Evolutionary conservation across 2,329 filamentous ascomycete genomes (phyloP).

Genomic region (Zasmidium cellare): DNA sequence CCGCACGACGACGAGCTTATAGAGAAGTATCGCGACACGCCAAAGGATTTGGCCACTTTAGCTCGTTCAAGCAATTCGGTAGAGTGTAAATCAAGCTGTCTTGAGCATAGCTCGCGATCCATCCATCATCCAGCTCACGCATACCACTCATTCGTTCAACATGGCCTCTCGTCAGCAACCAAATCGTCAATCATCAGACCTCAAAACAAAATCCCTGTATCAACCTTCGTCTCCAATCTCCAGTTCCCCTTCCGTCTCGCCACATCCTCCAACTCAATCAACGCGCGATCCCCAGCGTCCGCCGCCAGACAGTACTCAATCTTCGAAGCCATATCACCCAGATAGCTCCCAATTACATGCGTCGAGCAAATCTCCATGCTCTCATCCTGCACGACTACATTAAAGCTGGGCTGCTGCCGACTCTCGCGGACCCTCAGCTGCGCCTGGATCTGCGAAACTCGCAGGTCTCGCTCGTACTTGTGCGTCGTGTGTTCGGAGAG

Average conservation of each 20-base stretch:
- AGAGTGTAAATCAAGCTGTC: too few relatives aligned
- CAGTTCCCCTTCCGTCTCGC: conserved; percentile 12
- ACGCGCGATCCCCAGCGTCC: conserved; percentile 41
- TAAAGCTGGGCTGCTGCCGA: conserved; percentile 54
- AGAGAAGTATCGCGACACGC: too few relatives aligned
- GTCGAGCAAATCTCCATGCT: conserved; percentile 52
- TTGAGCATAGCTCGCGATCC: too few relatives aligned
- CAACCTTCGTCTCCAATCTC: conserved; percentile 4
- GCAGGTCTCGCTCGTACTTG: conserved; percentile 27
- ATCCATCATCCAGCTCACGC: too few relatives aligned
- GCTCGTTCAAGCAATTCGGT: too few relatives aligned
- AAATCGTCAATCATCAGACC: too few relatives aligned
- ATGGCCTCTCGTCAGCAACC: too few relatives aligned
- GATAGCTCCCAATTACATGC: conserved; percentile 59
- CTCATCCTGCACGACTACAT: conserved; percentile 56
- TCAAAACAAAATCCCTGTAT: conserved; percentile 7
- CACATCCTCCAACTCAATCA: conserved; percentile 25
- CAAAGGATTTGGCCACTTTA: too few relatives aligned
- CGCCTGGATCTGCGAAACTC: conserved; percentile 60
- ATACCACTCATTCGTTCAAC: too few relatives aligned
- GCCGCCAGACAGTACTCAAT: conserved; percentile 63
- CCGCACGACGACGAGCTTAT: too few relatives aligned
- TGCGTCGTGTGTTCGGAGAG: conserved; percentile 9
- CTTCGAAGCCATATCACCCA: conserved; percentile 60
- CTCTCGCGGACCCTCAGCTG: conserved; percentile 65